Percentiles rank a stretch among this genome's conserved stretches.
Conservation (phyloP, 495 filamentous ascomycete genomes). For the Penicillium waksmanii region DNA sequence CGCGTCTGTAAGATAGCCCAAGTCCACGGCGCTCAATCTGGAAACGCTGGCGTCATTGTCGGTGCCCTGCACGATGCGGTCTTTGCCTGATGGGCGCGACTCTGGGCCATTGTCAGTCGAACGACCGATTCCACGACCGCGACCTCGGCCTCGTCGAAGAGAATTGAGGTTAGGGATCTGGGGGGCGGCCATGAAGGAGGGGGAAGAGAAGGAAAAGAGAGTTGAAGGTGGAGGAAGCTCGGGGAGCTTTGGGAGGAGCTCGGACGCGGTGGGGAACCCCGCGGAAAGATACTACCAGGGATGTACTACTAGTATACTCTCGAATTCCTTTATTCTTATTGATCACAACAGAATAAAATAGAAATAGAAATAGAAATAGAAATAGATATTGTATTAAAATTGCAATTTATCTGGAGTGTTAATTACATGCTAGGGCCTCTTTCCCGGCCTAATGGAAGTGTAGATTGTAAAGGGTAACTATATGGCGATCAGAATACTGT, state of each 20-base stretch:
- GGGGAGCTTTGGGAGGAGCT: slow-evolving; percentile 15
- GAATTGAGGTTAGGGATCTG: slow-evolving; percentile 78
- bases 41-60: slow-evolving; percentile 91
- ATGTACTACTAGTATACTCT: too few relatives aligned
- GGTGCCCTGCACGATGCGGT: slow-evolving; percentile 78
- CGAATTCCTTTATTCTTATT: too few relatives aligned
- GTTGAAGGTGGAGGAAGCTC: slow-evolving; percentile 24
- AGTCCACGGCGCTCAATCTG: slow-evolving; percentile 80
- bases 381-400: too few relatives aligned
- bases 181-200: slow-evolving; percentile 63
- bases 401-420: too few relatives aligned
- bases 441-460: too few relatives aligned
- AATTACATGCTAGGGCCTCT: too few relatives aligned
- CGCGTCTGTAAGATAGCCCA: slow-evolving; percentile 85
- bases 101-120: slow-evolving; percentile 30
- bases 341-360: too few relatives aligned
- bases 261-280: slow-evolving; percentile 19
- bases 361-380: too few relatives aligned
- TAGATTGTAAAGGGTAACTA: too few relatives aligned
- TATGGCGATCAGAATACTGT: too few relatives aligned
- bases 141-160: slow-evolving; percentile 57
- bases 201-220: slow-evolving; percentile 2
- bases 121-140: slow-evolving; percentile 40
- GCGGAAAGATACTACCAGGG: not conserved
- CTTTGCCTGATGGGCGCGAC: slow-evolving; percentile 41